Evolutionary conservation across 2,329 filamentous ascomycete genomes (phyloP), one percentile per base, ranked within the genome.

Genomic region (Chaetomium globosum): DNA sequence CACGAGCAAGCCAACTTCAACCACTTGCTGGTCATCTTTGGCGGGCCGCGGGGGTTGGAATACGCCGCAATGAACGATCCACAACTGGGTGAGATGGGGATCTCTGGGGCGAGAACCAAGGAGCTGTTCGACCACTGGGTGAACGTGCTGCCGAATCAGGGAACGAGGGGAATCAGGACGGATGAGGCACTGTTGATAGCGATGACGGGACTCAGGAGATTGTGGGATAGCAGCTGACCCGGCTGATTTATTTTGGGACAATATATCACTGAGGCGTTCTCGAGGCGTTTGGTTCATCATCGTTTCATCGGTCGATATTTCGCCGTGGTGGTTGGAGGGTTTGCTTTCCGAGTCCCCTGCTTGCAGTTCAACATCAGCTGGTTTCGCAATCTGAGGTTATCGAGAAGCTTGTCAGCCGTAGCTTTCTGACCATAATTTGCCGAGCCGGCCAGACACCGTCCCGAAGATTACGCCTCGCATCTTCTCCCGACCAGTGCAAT

Each of bases 41-140:
- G 92, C 21, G 92, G 92, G 0, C 89, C 93, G 0, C 85, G 89
- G 36, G 92, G 92, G 1, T 80, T 96, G 16, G 92, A 96, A 74
- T 88, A 85, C 61, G 91, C 91, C 0, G 86, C 91, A 3, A 82
- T 84, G 77, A 86, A 86, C 67, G 84, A 87, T 69, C 76, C 79
- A 26, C 77, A 83, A 59, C 76, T 89, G 39, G 79, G 79, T 57
- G 80, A 80, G 53, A 87, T 87, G 75, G 89, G 87, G 0, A 85
- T 94, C 16, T 80, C 82, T 6, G 87, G 87, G 39, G 80, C 81
- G 28, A 87, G 86, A 67, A 88, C 88, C 8, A 85, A 82, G 69
- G 86, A 91, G 69, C 75, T 94, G 59, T 96, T 96, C 74, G 92
- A 96, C 76, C 83, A 88, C 70, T 96, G 91, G 91, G 82, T 96